A percentile compares a stretch with the other conserved stretches of the same genome.
Evolutionary conservation across 2,329 filamentous ascomycete species (phyloP).

Genomic region (Pleomassaria siparia): DNA sequence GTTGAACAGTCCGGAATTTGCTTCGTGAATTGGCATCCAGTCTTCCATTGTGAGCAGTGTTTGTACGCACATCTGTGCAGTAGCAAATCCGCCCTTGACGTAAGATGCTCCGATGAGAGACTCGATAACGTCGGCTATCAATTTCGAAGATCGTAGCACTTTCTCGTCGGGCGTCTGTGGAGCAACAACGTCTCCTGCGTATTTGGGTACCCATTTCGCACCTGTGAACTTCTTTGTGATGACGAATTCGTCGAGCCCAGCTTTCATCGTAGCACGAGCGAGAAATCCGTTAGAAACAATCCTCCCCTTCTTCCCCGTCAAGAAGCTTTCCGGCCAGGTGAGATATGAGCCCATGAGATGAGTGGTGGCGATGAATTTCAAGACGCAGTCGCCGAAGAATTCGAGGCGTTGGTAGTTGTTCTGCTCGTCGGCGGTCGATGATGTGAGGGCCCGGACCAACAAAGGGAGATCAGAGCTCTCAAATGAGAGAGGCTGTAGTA

Average conservation of each 20-base stretch:
- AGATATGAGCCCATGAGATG: conserved; percentile 64
- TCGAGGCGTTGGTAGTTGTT: conserved; percentile 82
- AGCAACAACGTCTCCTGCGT: conserved; percentile 51
- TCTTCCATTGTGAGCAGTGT: conserved; percentile 65
- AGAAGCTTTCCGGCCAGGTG: conserved; percentile 73
- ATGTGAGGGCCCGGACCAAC: conserved; percentile 69
- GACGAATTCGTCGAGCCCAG: conserved; percentile 72
- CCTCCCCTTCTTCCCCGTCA: conserved; percentile 67
- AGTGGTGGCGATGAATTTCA: conserved; percentile 73
- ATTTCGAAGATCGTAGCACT: conserved; percentile 68
- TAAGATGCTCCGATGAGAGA: conserved; percentile 78
- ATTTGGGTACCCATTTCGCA: conserved; percentile 70
- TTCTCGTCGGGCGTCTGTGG: conserved; percentile 11
- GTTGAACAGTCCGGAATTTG: conserved; percentile 28
- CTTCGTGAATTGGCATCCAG: conserved; percentile 27
- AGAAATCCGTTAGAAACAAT: conserved; percentile 77
- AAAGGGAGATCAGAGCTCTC: conserved; percentile 50
- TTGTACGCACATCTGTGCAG: conserved; percentile 63
- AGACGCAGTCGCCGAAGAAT: conserved; percentile 79
- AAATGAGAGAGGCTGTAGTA: conserved; percentile 58
- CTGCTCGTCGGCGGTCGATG: conserved; percentile 60
- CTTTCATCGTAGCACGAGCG: conserved; percentile 61
- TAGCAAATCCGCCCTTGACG: conserved; percentile 65
- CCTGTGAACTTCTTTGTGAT: conserved; percentile 68
- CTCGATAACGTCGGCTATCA: conserved; percentile 84